Evolutionary conservation across 164 flowering plant species (phyloP), one percentile per base, ranked within the genome.

Genomic region (Aristolochia fimbriata): DNA sequence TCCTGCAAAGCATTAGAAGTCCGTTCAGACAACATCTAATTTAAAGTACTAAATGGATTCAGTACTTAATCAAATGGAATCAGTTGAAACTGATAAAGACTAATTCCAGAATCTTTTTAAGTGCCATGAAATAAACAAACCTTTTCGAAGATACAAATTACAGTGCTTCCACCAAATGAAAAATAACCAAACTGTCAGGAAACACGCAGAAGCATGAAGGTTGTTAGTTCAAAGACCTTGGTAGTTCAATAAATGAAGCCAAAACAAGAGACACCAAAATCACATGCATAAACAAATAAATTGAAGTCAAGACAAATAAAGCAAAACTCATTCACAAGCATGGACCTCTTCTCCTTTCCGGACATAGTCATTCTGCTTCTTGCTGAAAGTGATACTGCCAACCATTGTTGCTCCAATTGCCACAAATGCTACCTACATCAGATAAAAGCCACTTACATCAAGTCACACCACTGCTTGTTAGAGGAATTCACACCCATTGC

Each of bases 391-490:
- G 64, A 93, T 90, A 77, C 94, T 93, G 54, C 97, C 97, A 56
- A 93, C 97, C 99, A 93, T 93, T 0, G 99, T 93, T 58, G 99
- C 99, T 61, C 96, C 99, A 72, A 90, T 81, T 43, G 99, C 94
- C 69, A 93, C 83, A 77, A 89, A 83, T 57, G 97, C 99, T 54
- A 93, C 96, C 99, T 93, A 81, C 64, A 80, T 17, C 46, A 49
- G 7, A 7, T 31, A 31, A 31, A 37, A 37, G 43, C 43, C 43
- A 6, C 43, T 37, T 3, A 37, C 43, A 37, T 37, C 12, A 10
- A 37, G 4, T 37, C 43, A 37, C 12, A 37, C 1, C 43, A 37
- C 43, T 10, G 43, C 43, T 37, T 3, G 43, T 37, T 37, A 37
- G 8, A 10, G 12, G 43, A 10, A 10, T 37, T 37, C 43, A 37